Evolutionary conservation across 805 yeast species (phyloP).

Genomic region (Ogataea kodamae): DNA sequence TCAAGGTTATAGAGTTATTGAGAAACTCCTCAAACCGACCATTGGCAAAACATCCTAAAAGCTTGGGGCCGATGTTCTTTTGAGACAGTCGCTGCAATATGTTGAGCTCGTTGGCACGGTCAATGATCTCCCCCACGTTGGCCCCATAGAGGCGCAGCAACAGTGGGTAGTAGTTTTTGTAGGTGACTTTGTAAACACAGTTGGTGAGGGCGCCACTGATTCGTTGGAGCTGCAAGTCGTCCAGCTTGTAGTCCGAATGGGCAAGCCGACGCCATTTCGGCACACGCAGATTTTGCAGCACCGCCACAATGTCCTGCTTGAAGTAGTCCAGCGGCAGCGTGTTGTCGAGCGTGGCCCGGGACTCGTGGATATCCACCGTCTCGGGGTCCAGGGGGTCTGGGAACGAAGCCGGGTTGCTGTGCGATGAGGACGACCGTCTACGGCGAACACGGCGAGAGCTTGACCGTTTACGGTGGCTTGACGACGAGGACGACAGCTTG

Average conservation of each 20-base stretch:
- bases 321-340: constrained; percentile 80
- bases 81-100: constrained; percentile 69
- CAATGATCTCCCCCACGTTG: constrained; percentile 80
- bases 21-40: constrained; percentile 94
- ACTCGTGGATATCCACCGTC: constrained; percentile 20
- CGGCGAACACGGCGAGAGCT: constrained; percentile 22
- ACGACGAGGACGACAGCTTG: constrained; percentile 22
- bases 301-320: constrained; percentile 70
- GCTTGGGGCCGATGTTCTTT: constrained; percentile 80
- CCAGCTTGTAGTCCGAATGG: constrained; percentile 33
- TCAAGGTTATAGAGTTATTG: constrained; percentile 75
- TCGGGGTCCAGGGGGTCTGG: constrained; percentile 19
- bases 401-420: constrained; percentile 14
- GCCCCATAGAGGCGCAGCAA: constrained; percentile 85
- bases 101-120: constrained; percentile 74
- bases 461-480: constrained; percentile 21
- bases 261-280: constrained; percentile 73
- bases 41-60: constrained; percentile 85
- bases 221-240: constrained; percentile 52
- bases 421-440: constrained; percentile 27
- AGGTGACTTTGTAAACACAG: constrained; percentile 68
- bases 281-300: constrained; percentile 60
- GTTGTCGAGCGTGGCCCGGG: constrained; percentile 65
- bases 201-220: constrained; percentile 94
- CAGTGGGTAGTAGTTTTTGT: constrained; percentile 49